phyloP scores from a whole-genome alignment of 805 yeast species.

The Lipomyces chichibuensis region DNA sequence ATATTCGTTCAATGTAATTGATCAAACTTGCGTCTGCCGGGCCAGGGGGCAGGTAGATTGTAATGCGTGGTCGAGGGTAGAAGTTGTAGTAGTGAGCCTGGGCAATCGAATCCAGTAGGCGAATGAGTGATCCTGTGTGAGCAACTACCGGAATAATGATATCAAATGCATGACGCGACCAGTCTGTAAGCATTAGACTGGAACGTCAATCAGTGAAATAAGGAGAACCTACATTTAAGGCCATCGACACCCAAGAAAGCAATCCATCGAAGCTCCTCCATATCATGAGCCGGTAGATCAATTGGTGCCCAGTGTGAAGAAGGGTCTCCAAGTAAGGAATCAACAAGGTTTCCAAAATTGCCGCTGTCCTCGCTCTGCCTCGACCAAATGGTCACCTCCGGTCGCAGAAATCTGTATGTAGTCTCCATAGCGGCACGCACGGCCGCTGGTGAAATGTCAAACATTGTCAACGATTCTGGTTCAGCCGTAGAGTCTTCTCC shows the following conservation, averaged over 20 bases:
- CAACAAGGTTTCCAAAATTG: slow-evolving; percentile 20
- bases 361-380: slow-evolving; percentile 22
- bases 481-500: slow-evolving; percentile 3
- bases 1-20: slow-evolving; percentile 24
- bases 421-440: slow-evolving; percentile 24
- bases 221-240: slow-evolving; percentile 15
- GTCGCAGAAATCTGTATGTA: slow-evolving; percentile 15
- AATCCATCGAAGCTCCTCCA: slow-evolving; percentile 26
- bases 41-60: slow-evolving; percentile 33
- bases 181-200: slow-evolving; percentile 10
- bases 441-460: slow-evolving; percentile 21
- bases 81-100: slow-evolving; percentile 29
- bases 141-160: slow-evolving; percentile 29
- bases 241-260: slow-evolving; percentile 18
- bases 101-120: slow-evolving; percentile 26
- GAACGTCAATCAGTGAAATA: no score
- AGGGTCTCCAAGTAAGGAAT: slow-evolving; percentile 21
- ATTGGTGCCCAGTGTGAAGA: slow-evolving; percentile 30
- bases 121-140: slow-evolving; percentile 26
- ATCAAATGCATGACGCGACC: slow-evolving; percentile 31
- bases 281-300: slow-evolving; percentile 28
- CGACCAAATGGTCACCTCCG: slow-evolving; percentile 30
- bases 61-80: slow-evolving; percentile 30
- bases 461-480: slow-evolving; percentile 23
- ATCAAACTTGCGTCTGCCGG: slow-evolving; percentile 24